Evolutionary conservation across 345 rosid genomes (phyloP).

Genomic region (Euphorbia tirucalli): DNA sequence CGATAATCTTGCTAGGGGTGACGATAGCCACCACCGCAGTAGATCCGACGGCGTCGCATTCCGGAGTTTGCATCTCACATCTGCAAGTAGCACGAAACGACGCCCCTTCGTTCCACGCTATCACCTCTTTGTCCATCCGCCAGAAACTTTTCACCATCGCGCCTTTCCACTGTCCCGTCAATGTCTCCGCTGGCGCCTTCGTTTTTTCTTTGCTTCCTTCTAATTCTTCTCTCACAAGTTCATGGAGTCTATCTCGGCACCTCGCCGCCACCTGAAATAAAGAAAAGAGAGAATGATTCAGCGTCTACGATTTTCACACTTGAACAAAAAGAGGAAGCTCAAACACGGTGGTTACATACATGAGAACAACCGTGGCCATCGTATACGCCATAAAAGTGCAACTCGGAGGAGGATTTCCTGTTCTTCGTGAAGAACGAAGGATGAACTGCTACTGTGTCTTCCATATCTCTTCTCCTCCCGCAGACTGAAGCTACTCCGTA

Average conservation of each 20-base stretch:
- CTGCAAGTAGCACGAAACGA: conserved; percentile 40
- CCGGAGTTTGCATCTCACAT: conserved; percentile 69
- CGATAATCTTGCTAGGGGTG: conserved; percentile 33
- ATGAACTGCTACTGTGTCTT: conserved; percentile 63
- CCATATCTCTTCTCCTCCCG: conserved; percentile 88
- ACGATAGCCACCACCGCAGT: conserved; percentile 46
- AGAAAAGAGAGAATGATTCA: not conserved
- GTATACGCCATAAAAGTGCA: conserved; percentile 72
- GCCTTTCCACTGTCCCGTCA: conserved; percentile 39
- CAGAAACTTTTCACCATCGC: conserved; percentile 61
- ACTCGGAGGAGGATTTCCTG: conserved; percentile 16
- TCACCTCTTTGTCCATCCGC: conserved; percentile 62
- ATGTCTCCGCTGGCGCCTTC: not conserved
- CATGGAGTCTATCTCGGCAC: conserved; percentile 64
- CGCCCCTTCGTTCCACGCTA: conserved; percentile 20
- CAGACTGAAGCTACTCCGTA: conserved; percentile 74
- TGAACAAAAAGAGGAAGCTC: not conserved
- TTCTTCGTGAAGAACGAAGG: conserved; percentile 44
- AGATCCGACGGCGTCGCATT: conserved; percentile 53
- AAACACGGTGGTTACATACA: conserved; percentile 28
- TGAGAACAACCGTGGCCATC: conserved; percentile 86
- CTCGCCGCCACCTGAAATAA: conserved; percentile 49
- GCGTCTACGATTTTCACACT: not conserved
- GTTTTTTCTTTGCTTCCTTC: not conserved
- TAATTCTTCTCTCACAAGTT: conserved; percentile 45